phyloP scores from a whole-genome alignment of 768 basidiomycete species.

The Tulasnella sp. region DNA sequence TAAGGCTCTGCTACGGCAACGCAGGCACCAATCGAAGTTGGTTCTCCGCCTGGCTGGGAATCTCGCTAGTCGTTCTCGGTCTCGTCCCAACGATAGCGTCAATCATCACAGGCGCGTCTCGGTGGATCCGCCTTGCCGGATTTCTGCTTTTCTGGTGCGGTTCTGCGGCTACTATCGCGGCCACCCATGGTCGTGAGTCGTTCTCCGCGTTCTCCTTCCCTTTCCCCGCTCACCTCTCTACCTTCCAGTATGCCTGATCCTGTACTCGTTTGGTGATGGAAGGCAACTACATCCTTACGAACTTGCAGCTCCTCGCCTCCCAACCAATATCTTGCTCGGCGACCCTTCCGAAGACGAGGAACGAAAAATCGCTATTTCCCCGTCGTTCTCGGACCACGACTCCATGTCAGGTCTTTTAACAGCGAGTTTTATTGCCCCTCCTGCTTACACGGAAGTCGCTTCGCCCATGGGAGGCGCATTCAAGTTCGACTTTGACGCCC shows the following conservation, averaged over 20 bases:
- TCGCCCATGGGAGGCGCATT: background rate
- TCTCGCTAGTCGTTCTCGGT: conserved; percentile 33
- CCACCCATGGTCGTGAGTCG: conserved; percentile 35
- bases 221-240: background rate
- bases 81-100: conserved; percentile 33
- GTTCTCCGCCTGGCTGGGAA: conserved; percentile 36
- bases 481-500: conserved; percentile 29
- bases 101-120: background rate
- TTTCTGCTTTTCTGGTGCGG: conserved; percentile 37
- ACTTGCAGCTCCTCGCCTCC: conserved; percentile 41
- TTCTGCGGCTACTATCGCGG: conserved; percentile 33
- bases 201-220: background rate
- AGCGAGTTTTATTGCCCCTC: conserved; percentile 14
- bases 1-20: conserved; percentile 30
- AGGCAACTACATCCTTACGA: conserved; percentile 38
- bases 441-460: background rate
- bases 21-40: conserved; percentile 35
- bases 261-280: conserved; percentile 38
- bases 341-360: background rate
- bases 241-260: conserved; percentile 35
- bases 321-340: conserved; percentile 7
- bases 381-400: background rate
- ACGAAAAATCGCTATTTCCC: background rate
- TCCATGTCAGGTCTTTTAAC: background rate
- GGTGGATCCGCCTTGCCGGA: conserved; percentile 31